Evolutionary conservation across 257 asterid genomes (phyloP), one percentile per base, ranked within the genome.

Genomic region (Handroanthus guayacan): DNA sequence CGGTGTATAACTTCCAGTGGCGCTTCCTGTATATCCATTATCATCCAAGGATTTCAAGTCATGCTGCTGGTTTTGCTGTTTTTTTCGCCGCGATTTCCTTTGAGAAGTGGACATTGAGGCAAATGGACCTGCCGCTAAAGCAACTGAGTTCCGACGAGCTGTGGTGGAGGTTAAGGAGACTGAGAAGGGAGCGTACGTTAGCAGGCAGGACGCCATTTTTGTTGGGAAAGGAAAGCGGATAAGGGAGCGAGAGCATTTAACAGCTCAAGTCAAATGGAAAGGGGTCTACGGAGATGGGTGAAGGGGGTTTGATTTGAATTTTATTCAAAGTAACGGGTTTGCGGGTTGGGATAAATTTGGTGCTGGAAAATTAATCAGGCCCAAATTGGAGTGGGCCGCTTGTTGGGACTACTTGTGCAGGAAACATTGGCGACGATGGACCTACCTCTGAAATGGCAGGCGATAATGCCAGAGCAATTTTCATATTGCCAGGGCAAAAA

Each of bases 81-180:
- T 92, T 78, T 84, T 92, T 69, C 91, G 85, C 56, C 98, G 89
- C 67, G 94, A 79, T 60, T 79, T 89, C 71, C 92, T 81, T 14
- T 83, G 90, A 16, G 92, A 71, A 52, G 89, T 69, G 67, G 95
- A 82, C 64, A 88, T 61, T 50, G 92, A 67, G 81, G 86, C 75
- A 41, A 71, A 76, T 5, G 77, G 43, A 3, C 71, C 31, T 10
- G 82, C 69, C 6, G 93, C 84, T 14, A 71, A 75, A 37, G 79
- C 65, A 68, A 76, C 81, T 73, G 83, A 67, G 65, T 34, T 82
- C 18, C 84, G 89, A 25, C 89, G 74, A 61, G 81, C 52, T 69
- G 81, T 54, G 79, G 75, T 68, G 84, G 80, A 80, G 76, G 77
- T 65, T 74, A 75, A 70, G 61, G 83, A 78, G 76, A 87, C 76